Evolutionary conservation across 2,329 filamentous ascomycete species (phyloP).

Genomic region (Ceratocystis cacaofunesta): DNA sequence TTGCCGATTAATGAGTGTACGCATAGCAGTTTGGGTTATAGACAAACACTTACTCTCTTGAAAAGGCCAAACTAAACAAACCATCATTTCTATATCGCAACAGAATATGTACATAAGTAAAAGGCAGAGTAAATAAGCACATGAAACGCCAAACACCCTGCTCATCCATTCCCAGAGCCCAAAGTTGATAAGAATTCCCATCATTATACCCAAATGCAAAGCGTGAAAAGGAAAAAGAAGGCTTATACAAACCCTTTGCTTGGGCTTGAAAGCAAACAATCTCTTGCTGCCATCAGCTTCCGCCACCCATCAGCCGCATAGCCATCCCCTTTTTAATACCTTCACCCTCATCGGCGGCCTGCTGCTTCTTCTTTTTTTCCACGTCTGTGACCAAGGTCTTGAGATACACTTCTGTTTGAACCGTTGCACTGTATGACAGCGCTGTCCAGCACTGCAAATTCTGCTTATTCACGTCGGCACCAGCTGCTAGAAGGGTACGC

Average conservation of each 20-base stretch:
- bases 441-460: slow-evolving; percentile 74
- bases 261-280: not conserved
- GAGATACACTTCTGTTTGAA: slow-evolving; percentile 73
- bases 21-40: not conserved
- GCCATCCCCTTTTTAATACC: slow-evolving; percentile 29
- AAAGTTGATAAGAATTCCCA: not conserved
- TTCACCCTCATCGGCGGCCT: slow-evolving; percentile 26
- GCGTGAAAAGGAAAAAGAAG: not conserved
- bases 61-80: not conserved
- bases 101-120: not conserved
- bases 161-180: not conserved
- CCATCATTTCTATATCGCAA: not conserved
- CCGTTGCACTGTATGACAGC: slow-evolving; percentile 66
- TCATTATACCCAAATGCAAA: not conserved
- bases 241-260: not conserved
- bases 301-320: slow-evolving; percentile 29
- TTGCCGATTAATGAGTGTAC: not conserved
- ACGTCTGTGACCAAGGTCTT: slow-evolving; percentile 61
- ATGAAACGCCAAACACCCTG: not conserved
- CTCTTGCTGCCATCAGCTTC: slow-evolving; percentile 14
- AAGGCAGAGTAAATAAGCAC: not conserved
- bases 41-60: not conserved
- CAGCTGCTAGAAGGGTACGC: slow-evolving; percentile 61
- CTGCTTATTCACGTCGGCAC: slow-evolving; percentile 55
- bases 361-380: slow-evolving; percentile 36